phyloP scores from a whole-genome alignment of 2,329 filamentous ascomycete genomes.

The Thielaviopsis cerberus region DNA sequence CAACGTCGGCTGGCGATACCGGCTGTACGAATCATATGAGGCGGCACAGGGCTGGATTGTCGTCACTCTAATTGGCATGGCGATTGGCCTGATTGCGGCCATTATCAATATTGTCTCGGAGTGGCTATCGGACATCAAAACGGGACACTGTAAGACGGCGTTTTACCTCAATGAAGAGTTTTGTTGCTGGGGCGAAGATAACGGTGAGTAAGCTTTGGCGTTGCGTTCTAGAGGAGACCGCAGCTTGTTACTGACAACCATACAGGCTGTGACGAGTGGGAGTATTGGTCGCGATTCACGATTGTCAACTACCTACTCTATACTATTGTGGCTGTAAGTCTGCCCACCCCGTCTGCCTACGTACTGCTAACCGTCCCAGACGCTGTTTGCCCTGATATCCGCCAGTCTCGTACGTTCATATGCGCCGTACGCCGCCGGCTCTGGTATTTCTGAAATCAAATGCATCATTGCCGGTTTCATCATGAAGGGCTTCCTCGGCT shows the following conservation, averaged over 20 bases:
- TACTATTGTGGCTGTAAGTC: conserved; percentile 57
- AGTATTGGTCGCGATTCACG: conserved; percentile 63
- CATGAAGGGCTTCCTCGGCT: conserved; percentile 93
- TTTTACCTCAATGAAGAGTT: conserved; percentile 97
- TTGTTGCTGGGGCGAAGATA: conserved; percentile 92
- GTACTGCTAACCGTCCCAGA: conserved; percentile 24
- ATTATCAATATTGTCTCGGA: conserved; percentile 90
- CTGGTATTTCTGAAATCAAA: conserved; percentile 96
- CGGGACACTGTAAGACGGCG: conserved; percentile 84
- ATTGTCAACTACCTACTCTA: conserved; percentile 76
- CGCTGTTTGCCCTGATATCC: conserved; percentile 62
- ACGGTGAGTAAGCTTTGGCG: conserved; percentile 29
- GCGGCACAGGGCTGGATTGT: conserved; percentile 97
- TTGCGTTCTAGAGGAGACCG: background rate
- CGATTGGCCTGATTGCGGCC: conserved; percentile 83
- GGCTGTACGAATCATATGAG: conserved; percentile 73
- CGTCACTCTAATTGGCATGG: conserved; percentile 77
- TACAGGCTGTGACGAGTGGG: conserved; percentile 73
- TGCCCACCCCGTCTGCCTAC: background rate
- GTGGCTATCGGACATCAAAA: conserved; percentile 89
- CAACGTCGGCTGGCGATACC: conserved; percentile 58
- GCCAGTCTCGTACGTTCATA: conserved; percentile 76
- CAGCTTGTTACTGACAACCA: background rate
- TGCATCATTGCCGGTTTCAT: conserved; percentile 97
- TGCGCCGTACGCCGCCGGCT: conserved; percentile 88